Evolutionary conservation across 768 basidiomycete genomes (phyloP), one percentile per base, ranked within the genome.

Genomic region (Megacollybia marginata): DNA sequence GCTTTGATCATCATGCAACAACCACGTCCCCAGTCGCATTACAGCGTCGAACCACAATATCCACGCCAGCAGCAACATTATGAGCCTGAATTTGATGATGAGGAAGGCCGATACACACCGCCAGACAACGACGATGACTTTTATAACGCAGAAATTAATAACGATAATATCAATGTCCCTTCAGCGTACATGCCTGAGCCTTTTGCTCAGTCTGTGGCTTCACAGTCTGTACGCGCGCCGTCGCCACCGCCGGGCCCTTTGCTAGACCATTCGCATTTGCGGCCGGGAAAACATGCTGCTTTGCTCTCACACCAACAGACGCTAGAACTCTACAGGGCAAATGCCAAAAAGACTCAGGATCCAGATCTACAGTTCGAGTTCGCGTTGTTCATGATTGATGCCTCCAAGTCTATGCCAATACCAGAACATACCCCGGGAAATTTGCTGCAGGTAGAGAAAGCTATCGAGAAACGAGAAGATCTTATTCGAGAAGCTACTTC

Each of bases 331-430:
- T 99, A 99, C 72, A 88, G 96, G 44, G 83, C 86, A 42, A 99
- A 99, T 66, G 96, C 95, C 32, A 96, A 95, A 72, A 98, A 98
- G 71, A 96, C 94, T 0, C 92, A 96, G 70, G 92, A 98, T 65
- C 94, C 95, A 0, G 92, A 97, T 60, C 72, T 97, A 49, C 94
- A 95, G 64, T 98, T 93, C 73, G 96, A 99, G 65, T 97, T 99
- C 57, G 92, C 95, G 36, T 91, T 94, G 9, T 97, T 98, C 76
- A 93, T 97, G 88, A 88, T 99, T 62, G 96, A 97, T 61, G 92
- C 94, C 45, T 89, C 92, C 45, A 96, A 95, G 67, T 82, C 86
- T 2, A 80, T 92, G 63, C 85, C 86, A 38, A 83, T 89, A 50
- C 89, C 90, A 5, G 70, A 69, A 2, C 76, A 70, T 13, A 84